Evolutionary conservation across 2,329 filamentous ascomycete species (phyloP).

Genomic region (Talaromyces sp.): DNA sequence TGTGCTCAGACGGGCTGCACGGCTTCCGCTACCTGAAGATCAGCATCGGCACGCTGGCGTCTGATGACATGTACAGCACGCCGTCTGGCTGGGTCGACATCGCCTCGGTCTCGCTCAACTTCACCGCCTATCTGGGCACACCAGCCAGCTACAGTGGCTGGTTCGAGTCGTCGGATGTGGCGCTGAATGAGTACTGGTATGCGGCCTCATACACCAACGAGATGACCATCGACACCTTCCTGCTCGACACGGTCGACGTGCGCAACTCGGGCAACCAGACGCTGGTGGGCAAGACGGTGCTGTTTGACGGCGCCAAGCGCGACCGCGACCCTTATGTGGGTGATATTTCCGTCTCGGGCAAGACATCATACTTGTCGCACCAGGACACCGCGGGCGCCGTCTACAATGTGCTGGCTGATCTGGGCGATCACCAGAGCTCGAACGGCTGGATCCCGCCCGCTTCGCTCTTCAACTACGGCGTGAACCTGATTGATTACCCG

Average conservation of each 20-base stretch:
- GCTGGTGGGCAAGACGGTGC: slow-evolving; percentile 42
- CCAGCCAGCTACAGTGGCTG: slow-evolving; percentile 46
- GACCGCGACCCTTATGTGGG: slow-evolving; percentile 53
- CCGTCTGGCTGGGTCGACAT: slow-evolving; percentile 41
- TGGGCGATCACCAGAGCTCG: slow-evolving; percentile 41
- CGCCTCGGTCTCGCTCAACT: slow-evolving; percentile 37
- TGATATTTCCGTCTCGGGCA: slow-evolving; percentile 45
- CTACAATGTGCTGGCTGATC: slow-evolving; percentile 46
- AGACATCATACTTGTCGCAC: slow-evolving; percentile 47
- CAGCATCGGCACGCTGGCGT: slow-evolving; percentile 39
- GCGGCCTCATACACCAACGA: slow-evolving; percentile 51
- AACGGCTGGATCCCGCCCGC: slow-evolving; percentile 53
- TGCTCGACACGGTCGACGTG: slow-evolving; percentile 47
- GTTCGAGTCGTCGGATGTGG: slow-evolving; percentile 48
- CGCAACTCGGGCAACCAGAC: slow-evolving; percentile 39
- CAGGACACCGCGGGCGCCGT: slow-evolving; percentile 32
- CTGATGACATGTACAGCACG: slow-evolving; percentile 43
- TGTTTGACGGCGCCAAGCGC: slow-evolving; percentile 49
- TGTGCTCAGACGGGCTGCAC: slow-evolving; percentile 50
- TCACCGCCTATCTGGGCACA: slow-evolving; percentile 43
- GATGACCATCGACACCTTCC: slow-evolving; percentile 43
- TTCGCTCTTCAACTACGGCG: slow-evolving; percentile 46
- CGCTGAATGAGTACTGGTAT: slow-evolving; percentile 50
- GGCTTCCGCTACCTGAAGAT: slow-evolving; percentile 51
- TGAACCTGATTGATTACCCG: slow-evolving; percentile 49